Base-by-base conservation (phyloP, 2,329 filamentous ascomycete genomes). In the Pseudocercospora macadamiae region DNA sequence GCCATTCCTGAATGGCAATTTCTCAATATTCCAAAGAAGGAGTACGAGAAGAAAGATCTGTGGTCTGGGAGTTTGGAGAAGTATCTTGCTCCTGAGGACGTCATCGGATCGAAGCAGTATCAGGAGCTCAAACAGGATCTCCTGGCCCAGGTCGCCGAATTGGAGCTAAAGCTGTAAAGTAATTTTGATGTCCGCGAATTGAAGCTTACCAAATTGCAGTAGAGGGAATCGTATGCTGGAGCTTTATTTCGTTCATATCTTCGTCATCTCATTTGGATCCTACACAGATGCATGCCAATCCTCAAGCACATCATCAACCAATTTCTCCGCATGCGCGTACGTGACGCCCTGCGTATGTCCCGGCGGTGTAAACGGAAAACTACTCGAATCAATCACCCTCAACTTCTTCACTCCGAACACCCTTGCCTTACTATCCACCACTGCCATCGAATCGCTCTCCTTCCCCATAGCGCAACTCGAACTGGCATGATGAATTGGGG, bases 341-440 rank as follows among this genome's bases (percentile, higher is more conserved):
- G 61, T 61, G 14, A 51, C 47, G 28, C 55, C 61, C 64, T 69
- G 66, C 8, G 72, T 71, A 64, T 75, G 73, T 6, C 74, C 74
- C 2, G 74, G 74, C 21, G 73, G 73, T n/a, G 73, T 55, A 7
- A 75, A 61, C 0, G 73, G 63, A 30, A 75, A 70, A 18, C 65
- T 62, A 16, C 60, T 64, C 4, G 71, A 69, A 66, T 79, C 76
- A 16, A 76, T 74, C 1, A 79, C 72, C 21, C 77, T 65, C 37
- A 79, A 54, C 1, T 71, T 70, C 25, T 74, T 55, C 5, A 76
- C 69, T 1, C 76, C 75, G 53, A 68, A 69, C 19, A 79, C 76
- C 36, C 67, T 68, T 21, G 71, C 75, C 28, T 67, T 66, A 1
- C 65, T 64, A 60, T 77, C 75, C 14, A 78, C 73, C 26, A 76